Evolutionary conservation across 1,139 yeast genomes (phyloP), one percentile per base, ranked within the genome.

Genomic region (Kurtzmaniella quercitrusa): DNA sequence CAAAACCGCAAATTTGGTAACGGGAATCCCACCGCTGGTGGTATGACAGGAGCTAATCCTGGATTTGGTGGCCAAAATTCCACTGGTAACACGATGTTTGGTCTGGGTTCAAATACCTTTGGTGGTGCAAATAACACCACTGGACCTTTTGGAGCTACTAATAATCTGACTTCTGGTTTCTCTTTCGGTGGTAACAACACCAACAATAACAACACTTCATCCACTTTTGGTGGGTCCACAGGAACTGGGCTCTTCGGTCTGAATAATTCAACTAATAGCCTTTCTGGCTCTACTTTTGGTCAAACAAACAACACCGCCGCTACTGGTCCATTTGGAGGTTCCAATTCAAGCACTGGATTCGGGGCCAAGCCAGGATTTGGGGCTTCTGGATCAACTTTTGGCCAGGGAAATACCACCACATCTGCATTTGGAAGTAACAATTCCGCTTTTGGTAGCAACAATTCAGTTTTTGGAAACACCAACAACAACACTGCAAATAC

Each of bases 1-100:
- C 88, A 82, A 50, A 81, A 80, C 49, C 75, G 95, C 52, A 77
- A 82, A 45, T 81, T 56, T 51, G 86, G 85, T n/a, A 72, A 63
- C 43, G 59, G 59, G 2, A 57, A 58, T 14, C 58, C 60, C 15
- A 68, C 53, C 34, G 46, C 62, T 31, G 57, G 59, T 21, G 43
- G 41, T 3, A 58, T 59, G 46, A n/a, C n/a, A n/a, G 56, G 59
- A 16, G 46, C 52, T 23, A 29, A 15, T n/a, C 45, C 57, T 25
- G 19, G 37, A 50, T 56, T 59, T 49, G 65, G 64, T 18, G 55
- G 58, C 34, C 14, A 10, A 4, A 47, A 57, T 40, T 43, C 50
- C 40, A 48, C 56, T 27, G 46, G 52, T 19, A 44, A 54, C 14
- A 46, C 51, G 1, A 41, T 47, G 15, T 50, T 48, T 45, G 59